phyloP scores from a whole-genome alignment of 768 basidiomycete genomes.

The Xanthoconium stramineum region DNA sequence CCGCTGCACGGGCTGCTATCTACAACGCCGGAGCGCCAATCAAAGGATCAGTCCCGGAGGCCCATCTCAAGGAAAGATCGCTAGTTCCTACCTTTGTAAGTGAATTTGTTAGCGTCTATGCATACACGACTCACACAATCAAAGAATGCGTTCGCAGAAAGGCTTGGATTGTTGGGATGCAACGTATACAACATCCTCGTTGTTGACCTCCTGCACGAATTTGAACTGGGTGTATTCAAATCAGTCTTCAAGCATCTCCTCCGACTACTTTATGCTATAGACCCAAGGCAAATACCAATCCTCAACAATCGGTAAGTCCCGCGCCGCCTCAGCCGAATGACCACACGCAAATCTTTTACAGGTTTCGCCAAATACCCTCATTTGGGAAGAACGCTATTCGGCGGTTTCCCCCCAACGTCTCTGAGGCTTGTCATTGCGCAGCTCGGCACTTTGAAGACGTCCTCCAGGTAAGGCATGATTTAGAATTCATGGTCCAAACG shows the following conservation, averaged over 20 bases:
- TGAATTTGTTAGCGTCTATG: no score
- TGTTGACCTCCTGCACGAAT: slow-evolving; percentile 39
- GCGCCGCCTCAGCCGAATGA: no score
- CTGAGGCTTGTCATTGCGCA: slow-evolving; percentile 35
- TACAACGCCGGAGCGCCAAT: not conserved
- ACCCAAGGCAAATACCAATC: slow-evolving; percentile 7
- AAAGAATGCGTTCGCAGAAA: slow-evolving; percentile 35
- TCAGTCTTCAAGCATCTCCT: slow-evolving; percentile 36
- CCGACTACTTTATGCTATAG: slow-evolving; percentile 23
- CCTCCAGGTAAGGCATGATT: slow-evolving; percentile 31
- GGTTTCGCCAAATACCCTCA: slow-evolving; percentile 14
- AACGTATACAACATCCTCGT: slow-evolving; percentile 28
- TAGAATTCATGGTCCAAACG: no score
- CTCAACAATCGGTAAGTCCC: slow-evolving; percentile 25
- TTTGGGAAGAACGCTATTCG: slow-evolving; percentile 34
- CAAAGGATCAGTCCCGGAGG: not conserved
- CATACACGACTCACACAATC: not conserved
- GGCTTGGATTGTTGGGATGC: slow-evolving; percentile 17
- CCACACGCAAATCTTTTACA: not conserved
- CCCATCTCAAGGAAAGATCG: not conserved
- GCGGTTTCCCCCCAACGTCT: slow-evolving; percentile 32
- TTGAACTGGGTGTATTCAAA: slow-evolving; percentile 41
- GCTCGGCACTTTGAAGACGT: slow-evolving; percentile 43
- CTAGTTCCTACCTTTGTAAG: not conserved
- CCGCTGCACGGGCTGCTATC: not conserved